Evolutionary conservation across 2,329 filamentous ascomycete genomes (phyloP).

Genomic region (Whalleya microplaca): DNA sequence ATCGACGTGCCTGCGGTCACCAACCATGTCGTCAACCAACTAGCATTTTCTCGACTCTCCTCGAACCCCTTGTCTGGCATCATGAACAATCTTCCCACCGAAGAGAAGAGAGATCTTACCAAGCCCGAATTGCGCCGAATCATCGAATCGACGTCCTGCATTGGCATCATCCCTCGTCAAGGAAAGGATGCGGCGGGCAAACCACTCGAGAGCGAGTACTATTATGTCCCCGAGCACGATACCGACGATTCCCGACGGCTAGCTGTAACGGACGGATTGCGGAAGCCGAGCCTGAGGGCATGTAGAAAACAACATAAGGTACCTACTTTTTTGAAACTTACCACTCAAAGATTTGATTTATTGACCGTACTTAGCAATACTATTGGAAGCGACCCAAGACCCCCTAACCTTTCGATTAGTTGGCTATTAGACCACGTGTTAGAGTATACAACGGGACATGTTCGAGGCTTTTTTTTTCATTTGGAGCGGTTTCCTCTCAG

Average conservation of each 20-base stretch:
- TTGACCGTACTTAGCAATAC: slow-evolving; percentile 58
- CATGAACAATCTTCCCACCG: slow-evolving; percentile 78
- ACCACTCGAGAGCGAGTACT: slow-evolving; percentile 92
- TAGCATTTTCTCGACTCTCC: slow-evolving; percentile 90
- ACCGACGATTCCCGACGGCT: slow-evolving; percentile 76
- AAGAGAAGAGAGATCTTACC: slow-evolving; percentile 62
- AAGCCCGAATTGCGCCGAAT: slow-evolving; percentile 69
- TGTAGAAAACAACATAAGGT: slow-evolving; percentile 99
- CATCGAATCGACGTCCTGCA: slow-evolving; percentile 74
- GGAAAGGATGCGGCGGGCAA: slow-evolving; percentile 97
- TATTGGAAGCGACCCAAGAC: slow-evolving; percentile 69
- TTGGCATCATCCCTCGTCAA: slow-evolving; percentile 86
- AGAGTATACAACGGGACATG: neutral
- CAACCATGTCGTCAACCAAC: slow-evolving; percentile 93
- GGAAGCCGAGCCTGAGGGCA: slow-evolving; percentile 85
- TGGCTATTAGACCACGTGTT: slow-evolving; percentile 3
- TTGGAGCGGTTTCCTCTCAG: neutral
- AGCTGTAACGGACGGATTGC: slow-evolving; percentile 81
- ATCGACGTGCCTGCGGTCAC: slow-evolving; percentile 56
- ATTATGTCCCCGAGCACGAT: slow-evolving; percentile 90
- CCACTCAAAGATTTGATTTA: neutral
- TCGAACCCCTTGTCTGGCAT: slow-evolving; percentile 91
- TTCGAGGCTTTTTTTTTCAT: neutral
- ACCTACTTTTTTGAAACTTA: slow-evolving; percentile 38
- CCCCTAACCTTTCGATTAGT: slow-evolving; percentile 43